A percentile compares a stretch with the other conserved stretches of the same genome.
Evolutionary conservation across 306 rosid genomes (phyloP).

Genomic region (Sicyos edulis): DNA sequence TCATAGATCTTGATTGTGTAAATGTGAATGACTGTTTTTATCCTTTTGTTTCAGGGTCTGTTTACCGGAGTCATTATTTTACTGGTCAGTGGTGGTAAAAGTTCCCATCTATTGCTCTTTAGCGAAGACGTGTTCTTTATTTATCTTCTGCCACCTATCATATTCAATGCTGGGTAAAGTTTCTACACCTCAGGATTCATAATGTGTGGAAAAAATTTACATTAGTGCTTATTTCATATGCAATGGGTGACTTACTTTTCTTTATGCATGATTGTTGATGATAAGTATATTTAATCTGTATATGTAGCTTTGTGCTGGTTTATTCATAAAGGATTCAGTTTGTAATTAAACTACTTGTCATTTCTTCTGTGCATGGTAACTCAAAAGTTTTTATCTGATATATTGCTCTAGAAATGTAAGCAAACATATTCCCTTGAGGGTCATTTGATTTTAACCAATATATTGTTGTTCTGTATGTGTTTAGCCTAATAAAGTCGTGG

Average conservation of each 20-base stretch:
- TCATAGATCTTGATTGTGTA: constrained; percentile 4
- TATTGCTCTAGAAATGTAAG: neutral
- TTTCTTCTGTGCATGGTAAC: neutral
- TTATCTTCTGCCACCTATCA: constrained; percentile 93
- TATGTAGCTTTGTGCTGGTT: neutral
- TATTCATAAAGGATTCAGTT: neutral
- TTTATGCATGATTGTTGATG: neutral
- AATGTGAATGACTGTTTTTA: constrained; percentile 20
- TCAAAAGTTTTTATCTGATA: neutral
- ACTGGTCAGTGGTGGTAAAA: constrained; percentile 69
- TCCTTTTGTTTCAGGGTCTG: constrained; percentile 56
- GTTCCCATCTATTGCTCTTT: constrained; percentile 83
- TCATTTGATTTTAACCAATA: neutral
- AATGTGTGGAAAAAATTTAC: neutral
- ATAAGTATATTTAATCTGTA: neutral
- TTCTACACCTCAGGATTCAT: constrained; percentile 13
- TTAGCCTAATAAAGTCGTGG: neutral
- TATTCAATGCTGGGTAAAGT: constrained; percentile 90
- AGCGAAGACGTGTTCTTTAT: constrained; percentile 93
- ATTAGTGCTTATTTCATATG: neutral
- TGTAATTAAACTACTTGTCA: neutral
- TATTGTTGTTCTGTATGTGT: neutral
- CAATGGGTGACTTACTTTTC: neutral
- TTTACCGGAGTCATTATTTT: constrained; percentile 71
- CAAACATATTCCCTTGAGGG: neutral